Base-by-base conservation (phyloP, 768 basidiomycete species). In the Leccinum barrowsii region DNA sequence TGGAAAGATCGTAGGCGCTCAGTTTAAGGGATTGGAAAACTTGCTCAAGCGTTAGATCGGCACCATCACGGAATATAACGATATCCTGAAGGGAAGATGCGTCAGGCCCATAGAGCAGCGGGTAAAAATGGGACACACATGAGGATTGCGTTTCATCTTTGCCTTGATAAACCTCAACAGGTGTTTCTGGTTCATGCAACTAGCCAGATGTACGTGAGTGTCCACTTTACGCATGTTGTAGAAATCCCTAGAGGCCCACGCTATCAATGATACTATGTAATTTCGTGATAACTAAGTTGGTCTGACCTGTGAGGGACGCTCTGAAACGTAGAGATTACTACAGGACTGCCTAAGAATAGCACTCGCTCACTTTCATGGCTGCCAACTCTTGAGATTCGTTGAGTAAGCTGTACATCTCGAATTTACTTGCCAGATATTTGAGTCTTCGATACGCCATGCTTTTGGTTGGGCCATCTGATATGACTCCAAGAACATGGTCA, bases 141-240 rank as follows among this genome's bases (percentile, higher is more conserved):
- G 68, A 2, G 94, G 88, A 64, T 80, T 85, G 22, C 85, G 85
- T 75, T 94, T 94, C 93, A 97, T 95, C 71, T 96, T 96, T n/a
- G 88, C 86, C 73, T 99, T 99, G 78, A 99, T 98, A 76, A 99
- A 98, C 8, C 97, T 92, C 12, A 99, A 77, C 19, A 99, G 76
- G 76, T 99, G 97, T 73, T 99, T 99, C 74, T 99, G 97, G 71
- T 99, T 99, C 95, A 98, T 98, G 75, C 92, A 92, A 60, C 95
- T 97, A 4, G 96, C 96, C 71, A 98, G 93, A 67, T 99, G 97
- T 28, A 99, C 92, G 73, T 99, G 97, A 7, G 97, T 99, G 70
- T 99, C 97, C 59, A 99, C 97, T 72, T 99, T 99, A 24, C 97
- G 87, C 52, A 94, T 80, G 70, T 99, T 99, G 75, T 99, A 99